phyloP scores from a whole-genome alignment of 1,284 basidiomycete genomes.

The Moesziomyces parantarcticus region DNA sequence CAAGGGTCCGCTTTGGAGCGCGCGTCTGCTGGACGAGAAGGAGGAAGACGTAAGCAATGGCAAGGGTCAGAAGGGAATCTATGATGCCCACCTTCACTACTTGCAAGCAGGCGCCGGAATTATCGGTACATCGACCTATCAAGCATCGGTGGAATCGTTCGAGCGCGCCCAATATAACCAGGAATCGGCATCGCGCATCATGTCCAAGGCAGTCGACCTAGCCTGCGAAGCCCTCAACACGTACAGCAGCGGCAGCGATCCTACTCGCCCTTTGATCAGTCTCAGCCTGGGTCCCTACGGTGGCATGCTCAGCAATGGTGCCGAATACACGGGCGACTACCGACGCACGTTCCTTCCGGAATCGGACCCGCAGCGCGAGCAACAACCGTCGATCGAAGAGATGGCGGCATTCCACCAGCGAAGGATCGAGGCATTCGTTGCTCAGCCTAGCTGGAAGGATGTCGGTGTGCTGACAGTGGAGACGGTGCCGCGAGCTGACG shows the following conservation, averaged over 20 bases:
- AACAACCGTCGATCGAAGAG: slow-evolving; percentile 38
- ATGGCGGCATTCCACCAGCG: slow-evolving; percentile 54
- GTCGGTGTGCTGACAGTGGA: slow-evolving; percentile 60
- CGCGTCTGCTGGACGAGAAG: slow-evolving; percentile 52
- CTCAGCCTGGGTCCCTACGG: slow-evolving; percentile 61
- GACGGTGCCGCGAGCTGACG: slow-evolving; percentile 59
- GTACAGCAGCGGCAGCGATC: slow-evolving; percentile 7
- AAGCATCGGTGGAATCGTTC: slow-evolving; percentile 54
- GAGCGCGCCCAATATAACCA: slow-evolving; percentile 36
- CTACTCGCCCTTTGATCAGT: slow-evolving; percentile 33
- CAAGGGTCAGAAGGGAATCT: slow-evolving; percentile 45
- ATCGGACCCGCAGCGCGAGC: slow-evolving; percentile 23
- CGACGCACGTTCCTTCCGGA: slow-evolving; percentile 31
- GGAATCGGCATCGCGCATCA: slow-evolving; percentile 40
- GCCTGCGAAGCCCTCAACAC: slow-evolving; percentile 44
- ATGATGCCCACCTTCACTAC: slow-evolving; percentile 55
- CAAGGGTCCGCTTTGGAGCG: slow-evolving; percentile 55
- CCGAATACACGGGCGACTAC: slow-evolving; percentile 62
- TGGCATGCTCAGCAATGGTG: slow-evolving; percentile 54
- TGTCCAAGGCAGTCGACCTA: slow-evolving; percentile 50
- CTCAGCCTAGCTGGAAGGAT: slow-evolving; percentile 33
- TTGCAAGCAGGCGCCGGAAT: slow-evolving; percentile 56
- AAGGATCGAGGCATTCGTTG: slow-evolving; percentile 40
- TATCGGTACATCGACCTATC: slow-evolving; percentile 59
- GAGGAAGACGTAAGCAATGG: slow-evolving; percentile 38